These are phyloP conservation scores for Kazachstania sp. DNA, from an alignment of 1,139 yeast species.

Conservation along the genomic window DNA sequence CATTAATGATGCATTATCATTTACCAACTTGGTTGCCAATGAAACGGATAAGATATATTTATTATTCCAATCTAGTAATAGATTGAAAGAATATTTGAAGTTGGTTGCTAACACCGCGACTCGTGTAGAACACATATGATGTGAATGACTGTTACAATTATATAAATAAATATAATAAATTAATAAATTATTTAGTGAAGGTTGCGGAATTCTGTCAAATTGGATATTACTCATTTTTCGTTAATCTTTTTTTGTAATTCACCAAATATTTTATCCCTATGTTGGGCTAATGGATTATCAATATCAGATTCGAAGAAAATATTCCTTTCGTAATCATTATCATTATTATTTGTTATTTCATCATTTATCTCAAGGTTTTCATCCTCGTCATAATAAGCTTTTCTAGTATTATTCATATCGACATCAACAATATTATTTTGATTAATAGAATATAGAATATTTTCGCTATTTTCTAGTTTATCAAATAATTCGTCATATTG, in stretches of 20 bases:
- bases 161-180: background rate
- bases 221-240: constrained; percentile 11
- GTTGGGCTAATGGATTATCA: constrained; percentile 53
- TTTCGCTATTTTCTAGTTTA: constrained; percentile 27
- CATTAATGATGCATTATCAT: constrained; percentile 46
- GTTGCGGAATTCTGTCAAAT: background rate
- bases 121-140: constrained; percentile 31
- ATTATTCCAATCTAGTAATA: constrained; percentile 54
- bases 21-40: constrained; percentile 48
- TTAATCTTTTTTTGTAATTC: constrained; percentile 44
- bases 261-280: constrained; percentile 55
- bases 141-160: background rate
- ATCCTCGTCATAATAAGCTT: constrained; percentile 15
- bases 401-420: constrained; percentile 9
- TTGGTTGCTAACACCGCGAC: constrained; percentile 52
- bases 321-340: constrained; percentile 36
- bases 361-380: constrained; percentile 30
- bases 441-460: constrained; percentile 23
- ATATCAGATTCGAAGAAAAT: constrained; percentile 45
- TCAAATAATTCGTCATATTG: constrained; percentile 29
- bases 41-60: constrained; percentile 41
- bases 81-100: constrained; percentile 52
- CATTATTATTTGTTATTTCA: constrained; percentile 13
- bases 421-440: constrained; percentile 19
- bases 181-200: constrained; percentile 33